phyloP scores from a whole-genome alignment of 1,284 basidiomycete genomes.

The Melampsora larici-populina region DNA sequence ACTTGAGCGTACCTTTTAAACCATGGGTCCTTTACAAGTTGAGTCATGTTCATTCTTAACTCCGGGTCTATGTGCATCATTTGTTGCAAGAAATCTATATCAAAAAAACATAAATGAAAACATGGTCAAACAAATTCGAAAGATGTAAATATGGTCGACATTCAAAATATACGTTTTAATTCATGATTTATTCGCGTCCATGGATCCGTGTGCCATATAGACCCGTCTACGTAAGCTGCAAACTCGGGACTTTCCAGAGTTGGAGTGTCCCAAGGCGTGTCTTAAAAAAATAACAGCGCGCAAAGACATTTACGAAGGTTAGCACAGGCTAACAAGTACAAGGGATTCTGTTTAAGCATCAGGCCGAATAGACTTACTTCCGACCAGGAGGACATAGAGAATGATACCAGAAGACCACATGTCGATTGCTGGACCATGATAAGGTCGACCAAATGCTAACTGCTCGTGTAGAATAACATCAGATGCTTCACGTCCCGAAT shows the following conservation, averaged over 20 bases:
- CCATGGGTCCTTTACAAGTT: constrained; percentile 75
- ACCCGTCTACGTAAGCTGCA: constrained; percentile 68
- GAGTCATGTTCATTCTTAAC: constrained; percentile 67
- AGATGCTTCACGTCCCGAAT: neutral
- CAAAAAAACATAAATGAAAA: neutral
- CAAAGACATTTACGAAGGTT: too few species aligned
- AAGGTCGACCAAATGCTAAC: constrained; percentile 58
- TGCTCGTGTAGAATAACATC: neutral
- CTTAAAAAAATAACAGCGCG: constrained; percentile 58
- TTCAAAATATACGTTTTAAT: constrained; percentile 55
- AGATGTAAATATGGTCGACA: neutral
- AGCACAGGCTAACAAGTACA: neutral
- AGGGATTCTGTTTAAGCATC: neutral
- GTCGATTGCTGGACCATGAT: constrained; percentile 87
- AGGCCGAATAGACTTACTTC: constrained; percentile 51
- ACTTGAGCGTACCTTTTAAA: constrained; percentile 62
- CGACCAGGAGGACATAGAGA: constrained; percentile 82
- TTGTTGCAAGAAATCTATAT: constrained; percentile 52
- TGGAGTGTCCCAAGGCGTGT: constrained; percentile 97
- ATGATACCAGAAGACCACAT: constrained; percentile 97
- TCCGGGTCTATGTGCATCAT: constrained; percentile 72
- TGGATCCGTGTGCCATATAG: constrained; percentile 64
- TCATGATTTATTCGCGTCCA: constrained; percentile 71
- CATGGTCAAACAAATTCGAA: neutral
- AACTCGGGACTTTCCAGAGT: constrained; percentile 76